A percentile compares a stretch with the other conserved stretches of the same genome.
Conservation (phyloP, 2,329 filamentous ascomycete species). For the Fusarium newnesense region DNA sequence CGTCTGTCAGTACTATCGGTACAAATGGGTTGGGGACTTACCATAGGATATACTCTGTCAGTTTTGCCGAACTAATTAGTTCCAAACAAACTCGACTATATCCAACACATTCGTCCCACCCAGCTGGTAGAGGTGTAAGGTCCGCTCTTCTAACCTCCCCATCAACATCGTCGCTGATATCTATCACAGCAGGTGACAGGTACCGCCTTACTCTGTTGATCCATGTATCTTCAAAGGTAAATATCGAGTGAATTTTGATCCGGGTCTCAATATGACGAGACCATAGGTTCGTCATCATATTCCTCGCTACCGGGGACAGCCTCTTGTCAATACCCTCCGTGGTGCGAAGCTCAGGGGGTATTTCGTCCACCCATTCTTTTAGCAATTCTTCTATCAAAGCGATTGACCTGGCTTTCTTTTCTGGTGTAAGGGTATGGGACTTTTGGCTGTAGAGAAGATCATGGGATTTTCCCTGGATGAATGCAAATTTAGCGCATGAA, state of each 20-base stretch:
- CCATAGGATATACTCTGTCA: slow-evolving; percentile 34
- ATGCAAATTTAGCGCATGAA: slow-evolving; percentile 23
- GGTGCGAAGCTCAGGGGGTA: slow-evolving; percentile 10
- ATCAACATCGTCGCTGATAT: slow-evolving; percentile 20
- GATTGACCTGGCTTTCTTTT: background rate
- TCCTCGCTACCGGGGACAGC: background rate
- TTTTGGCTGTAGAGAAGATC: slow-evolving; percentile 30
- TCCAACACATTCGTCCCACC: slow-evolving; percentile 32
- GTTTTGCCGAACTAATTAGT: background rate
- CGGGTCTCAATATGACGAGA: slow-evolving; percentile 33
- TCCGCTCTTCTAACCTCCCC: slow-evolving; percentile 12
- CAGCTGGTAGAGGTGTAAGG: slow-evolving; percentile 24
- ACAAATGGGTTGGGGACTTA: accelerated
- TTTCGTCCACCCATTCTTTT: slow-evolving; percentile 21
- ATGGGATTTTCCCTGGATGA: slow-evolving; percentile 34
- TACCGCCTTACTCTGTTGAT: slow-evolving; percentile 26
- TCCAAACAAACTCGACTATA: slow-evolving; percentile 24
- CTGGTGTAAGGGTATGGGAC: background rate
- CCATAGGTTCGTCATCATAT: slow-evolving; percentile 22
- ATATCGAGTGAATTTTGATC: slow-evolving; percentile 29
- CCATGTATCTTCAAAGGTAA: slow-evolving; percentile 35
- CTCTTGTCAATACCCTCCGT: background rate
- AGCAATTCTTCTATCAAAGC: slow-evolving; percentile 16
- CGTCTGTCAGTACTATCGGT: accelerated
- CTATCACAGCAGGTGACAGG: slow-evolving; percentile 24